phyloP scores from a whole-genome alignment of 371 early-diverging fungal species.

The Mucor piriformis region DNA sequence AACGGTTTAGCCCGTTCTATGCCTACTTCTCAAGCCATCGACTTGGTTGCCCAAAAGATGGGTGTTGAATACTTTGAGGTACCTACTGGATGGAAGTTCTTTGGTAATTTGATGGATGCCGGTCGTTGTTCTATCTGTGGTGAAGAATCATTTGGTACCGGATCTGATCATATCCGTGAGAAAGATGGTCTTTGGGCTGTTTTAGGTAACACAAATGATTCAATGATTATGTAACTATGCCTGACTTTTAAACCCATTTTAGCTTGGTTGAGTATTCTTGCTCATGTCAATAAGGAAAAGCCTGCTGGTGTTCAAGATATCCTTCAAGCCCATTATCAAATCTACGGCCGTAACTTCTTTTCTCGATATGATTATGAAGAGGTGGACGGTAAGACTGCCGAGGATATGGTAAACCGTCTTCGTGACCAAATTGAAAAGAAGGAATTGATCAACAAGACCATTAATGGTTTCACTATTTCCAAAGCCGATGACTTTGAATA shows the following conservation, averaged over 20 bases:
- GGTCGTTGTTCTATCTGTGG: constrained; percentile 95
- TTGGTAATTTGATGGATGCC: constrained; percentile 98
- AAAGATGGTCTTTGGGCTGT: constrained; percentile 99
- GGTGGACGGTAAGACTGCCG: constrained; percentile 82
- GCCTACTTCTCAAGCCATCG: constrained; percentile 95
- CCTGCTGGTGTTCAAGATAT: constrained; percentile 73
- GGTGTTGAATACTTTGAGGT: constrained; percentile 82
- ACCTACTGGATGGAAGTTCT: constrained; percentile 97
- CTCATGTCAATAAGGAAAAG: constrained; percentile 66
- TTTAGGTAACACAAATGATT: constrained; percentile 55
- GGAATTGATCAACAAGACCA: constrained; percentile 59
- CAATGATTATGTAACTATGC: constrained; percentile 1
- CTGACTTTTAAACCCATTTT: constrained; percentile 18
- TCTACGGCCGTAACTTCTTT: constrained; percentile 97
- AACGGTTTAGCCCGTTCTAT: constrained; percentile 93
- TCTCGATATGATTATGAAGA: constrained; percentile 97
- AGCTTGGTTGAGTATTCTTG: constrained; percentile 95
- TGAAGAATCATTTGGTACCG: constrained; percentile 98
- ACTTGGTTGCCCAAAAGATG: constrained; percentile 86
- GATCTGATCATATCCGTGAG: constrained; percentile 97
- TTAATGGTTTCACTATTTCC: constrained; percentile 69
- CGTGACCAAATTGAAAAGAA: constrained; percentile 52
- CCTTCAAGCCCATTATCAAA: constrained; percentile 76
- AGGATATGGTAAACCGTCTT: constrained; percentile 77
- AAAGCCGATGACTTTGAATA: constrained; percentile 90